Conservation (phyloP, 345 rosid species). For the Toxicodendron radicans region DNA sequence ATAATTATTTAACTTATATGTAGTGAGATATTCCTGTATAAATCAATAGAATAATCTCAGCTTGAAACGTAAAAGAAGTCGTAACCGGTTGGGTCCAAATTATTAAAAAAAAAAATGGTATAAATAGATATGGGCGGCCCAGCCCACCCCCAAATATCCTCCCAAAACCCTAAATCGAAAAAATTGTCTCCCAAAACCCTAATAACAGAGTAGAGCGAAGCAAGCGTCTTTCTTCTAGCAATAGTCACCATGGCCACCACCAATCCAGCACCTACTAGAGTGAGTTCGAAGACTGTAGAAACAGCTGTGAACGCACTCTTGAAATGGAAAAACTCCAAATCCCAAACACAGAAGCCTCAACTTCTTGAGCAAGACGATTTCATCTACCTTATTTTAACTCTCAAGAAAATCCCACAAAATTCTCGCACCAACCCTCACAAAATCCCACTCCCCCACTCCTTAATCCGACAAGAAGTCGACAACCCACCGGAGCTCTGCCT, state of each 20-base stretch:
- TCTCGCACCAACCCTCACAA: constrained; percentile 54
- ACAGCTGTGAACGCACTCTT: constrained; percentile 49
- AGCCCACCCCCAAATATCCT: too few species aligned
- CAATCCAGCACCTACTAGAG: constrained; percentile 17
- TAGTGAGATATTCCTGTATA: too few species aligned
- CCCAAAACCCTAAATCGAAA: too few species aligned
- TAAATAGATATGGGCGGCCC: too few species aligned
- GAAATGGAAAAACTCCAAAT: constrained; percentile 52
- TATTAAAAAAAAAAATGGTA: too few species aligned
- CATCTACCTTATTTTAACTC: constrained; percentile 52
- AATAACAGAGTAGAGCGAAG: background rate
- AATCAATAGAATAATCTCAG: too few species aligned
- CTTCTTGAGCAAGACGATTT: constrained; percentile 72
- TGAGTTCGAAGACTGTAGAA: constrained; percentile 37
- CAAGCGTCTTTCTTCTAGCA: too few species aligned
- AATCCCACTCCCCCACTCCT: constrained; percentile 51
- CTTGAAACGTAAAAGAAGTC: too few species aligned
- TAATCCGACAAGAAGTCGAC: constrained; percentile 30
- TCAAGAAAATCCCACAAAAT: constrained; percentile 66
- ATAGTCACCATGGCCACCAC: constrained; percentile 9
- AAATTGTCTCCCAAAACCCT: background rate
- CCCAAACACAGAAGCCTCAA: constrained; percentile 52
- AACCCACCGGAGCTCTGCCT: constrained; percentile 63
- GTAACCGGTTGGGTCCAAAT: too few species aligned
- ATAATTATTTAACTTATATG: too few species aligned